Percentiles rank a stretch among this genome's conserved stretches.
These are phyloP conservation scores for Xylaria polymorpha DNA, from an alignment of 2,329 filamentous ascomycete genomes.

Conservation along the genomic window DNA sequence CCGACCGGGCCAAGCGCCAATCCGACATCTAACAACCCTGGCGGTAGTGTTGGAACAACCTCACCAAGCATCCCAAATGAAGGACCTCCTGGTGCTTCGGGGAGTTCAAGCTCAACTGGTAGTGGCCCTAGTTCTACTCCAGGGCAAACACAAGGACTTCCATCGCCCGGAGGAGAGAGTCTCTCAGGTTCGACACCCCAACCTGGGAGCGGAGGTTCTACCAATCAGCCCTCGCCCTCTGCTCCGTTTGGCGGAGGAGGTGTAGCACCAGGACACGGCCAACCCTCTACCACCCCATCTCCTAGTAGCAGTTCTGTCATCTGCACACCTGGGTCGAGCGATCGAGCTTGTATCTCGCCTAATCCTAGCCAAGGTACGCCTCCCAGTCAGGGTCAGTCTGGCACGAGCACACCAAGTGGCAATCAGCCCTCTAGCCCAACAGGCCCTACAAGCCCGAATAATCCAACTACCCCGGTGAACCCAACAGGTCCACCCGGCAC, in stretches of 20 bases:
- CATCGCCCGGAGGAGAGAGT: constrained; percentile 10
- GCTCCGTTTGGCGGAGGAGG: constrained; percentile 31
- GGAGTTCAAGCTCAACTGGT: constrained; percentile 28
- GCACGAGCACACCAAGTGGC: constrained; percentile 29
- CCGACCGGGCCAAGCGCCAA: constrained; percentile 20
- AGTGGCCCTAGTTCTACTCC: constrained; percentile 19
- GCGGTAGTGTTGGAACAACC: constrained; percentile 1
- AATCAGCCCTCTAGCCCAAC: constrained; percentile 25
- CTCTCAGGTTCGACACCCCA: no score
- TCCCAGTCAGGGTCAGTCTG: constrained; percentile 29
- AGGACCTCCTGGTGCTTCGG: constrained; percentile 13
- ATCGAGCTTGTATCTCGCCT: constrained; percentile 35
- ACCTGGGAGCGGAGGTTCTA: no score
- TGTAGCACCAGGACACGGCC: constrained; percentile 35
- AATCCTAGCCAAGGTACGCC: constrained; percentile 22
- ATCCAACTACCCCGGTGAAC: constrained; percentile 10
- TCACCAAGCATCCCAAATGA: constrained; percentile 18
- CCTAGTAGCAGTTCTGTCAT: constrained; percentile 10
- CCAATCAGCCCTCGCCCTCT: no score
- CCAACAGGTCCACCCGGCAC: neutral
- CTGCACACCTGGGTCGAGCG: constrained; percentile 37
- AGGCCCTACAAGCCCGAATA: constrained; percentile 19
- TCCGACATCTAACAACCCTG: constrained; percentile 18
- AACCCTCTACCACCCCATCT: constrained; percentile 27
- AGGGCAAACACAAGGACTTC: constrained; percentile 20